A percentile compares a stretch with the other conserved stretches of the same genome.
These are phyloP conservation scores for Syzygium grande DNA, from an alignment of 345 rosid species.

Conservation along the genomic window DNA sequence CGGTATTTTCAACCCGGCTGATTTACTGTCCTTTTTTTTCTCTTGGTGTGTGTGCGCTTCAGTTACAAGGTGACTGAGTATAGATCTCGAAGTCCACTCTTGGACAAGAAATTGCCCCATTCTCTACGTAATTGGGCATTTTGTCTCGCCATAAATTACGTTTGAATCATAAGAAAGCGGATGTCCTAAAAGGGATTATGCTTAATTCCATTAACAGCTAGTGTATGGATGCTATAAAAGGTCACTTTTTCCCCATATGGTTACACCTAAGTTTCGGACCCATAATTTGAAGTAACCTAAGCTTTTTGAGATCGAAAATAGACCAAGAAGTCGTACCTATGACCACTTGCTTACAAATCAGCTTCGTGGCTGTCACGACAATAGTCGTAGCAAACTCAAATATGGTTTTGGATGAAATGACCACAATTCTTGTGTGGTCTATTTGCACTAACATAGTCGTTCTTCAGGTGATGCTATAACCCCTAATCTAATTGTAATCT, in stretches of 20 bases:
- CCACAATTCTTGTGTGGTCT: neutral
- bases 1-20: accelerated
- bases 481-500: neutral
- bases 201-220: too few species aligned
- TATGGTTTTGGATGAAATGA: neutral
- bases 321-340: neutral
- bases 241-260: too few species aligned
- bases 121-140: too few species aligned
- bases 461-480: neutral
- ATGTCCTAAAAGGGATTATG: too few species aligned
- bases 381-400: neutral
- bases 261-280: accelerated
- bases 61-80: too few species aligned
- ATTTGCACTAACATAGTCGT: neutral
- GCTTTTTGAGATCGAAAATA: neutral
- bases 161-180: too few species aligned
- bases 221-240: too few species aligned
- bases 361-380: accelerated
- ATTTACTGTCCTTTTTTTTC: neutral
- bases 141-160: too few species aligned
- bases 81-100: too few species aligned
- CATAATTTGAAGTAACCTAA: neutral
- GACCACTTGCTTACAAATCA: neutral
- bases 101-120: too few species aligned
- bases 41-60: too few species aligned